Conservation (phyloP, 2,329 filamentous ascomycete genomes). For the Colletotrichum endophyticum region DNA sequence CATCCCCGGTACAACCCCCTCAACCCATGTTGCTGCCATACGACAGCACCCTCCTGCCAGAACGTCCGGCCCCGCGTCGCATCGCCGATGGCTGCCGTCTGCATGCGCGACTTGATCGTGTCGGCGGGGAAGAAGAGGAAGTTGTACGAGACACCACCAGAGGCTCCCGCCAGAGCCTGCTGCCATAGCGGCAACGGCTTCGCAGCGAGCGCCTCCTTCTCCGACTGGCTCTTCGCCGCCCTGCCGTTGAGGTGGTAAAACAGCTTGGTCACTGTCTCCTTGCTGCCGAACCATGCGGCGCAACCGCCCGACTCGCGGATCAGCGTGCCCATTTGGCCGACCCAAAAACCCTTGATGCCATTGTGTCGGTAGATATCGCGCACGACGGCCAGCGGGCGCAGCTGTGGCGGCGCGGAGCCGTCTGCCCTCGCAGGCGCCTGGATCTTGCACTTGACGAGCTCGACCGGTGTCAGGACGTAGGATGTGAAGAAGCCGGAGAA, state of each 20-base stretch:
- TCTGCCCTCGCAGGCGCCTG: conserved; percentile 69
- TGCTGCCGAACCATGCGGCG: conserved; percentile 93
- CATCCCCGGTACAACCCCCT: conserved; percentile 91
- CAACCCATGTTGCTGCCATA: conserved; percentile 86
- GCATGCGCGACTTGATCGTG: conserved; percentile 96
- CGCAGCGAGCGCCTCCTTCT: conserved; percentile 45
- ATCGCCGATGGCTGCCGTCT: conserved; percentile 76
- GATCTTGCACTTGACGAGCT: conserved; percentile 98
- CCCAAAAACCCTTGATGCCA: conserved; percentile 89
- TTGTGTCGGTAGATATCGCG: conserved; percentile 81
- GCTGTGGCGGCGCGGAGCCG: conserved; percentile 49
- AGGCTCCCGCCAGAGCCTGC: conserved; percentile 85
- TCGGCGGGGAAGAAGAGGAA: conserved; percentile 97
- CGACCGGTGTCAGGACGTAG: conserved; percentile 89
- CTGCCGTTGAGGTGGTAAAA: conserved; percentile 66
- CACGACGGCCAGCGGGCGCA: conserved; percentile 75
- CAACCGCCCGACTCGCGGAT: conserved; percentile 93
- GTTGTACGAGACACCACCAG: conserved; percentile 92
- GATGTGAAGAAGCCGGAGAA: conserved; percentile 89
- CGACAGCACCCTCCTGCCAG: conserved; percentile 67
- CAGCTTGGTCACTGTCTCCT: conserved; percentile 77
- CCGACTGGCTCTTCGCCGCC: conserved; percentile 39
- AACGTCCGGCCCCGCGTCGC: conserved; percentile 69
- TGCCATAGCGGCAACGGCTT: conserved; percentile 79
- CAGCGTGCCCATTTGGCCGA: conserved; percentile 90